phyloP scores from a whole-genome alignment of 163 green algal genomes.

The Prototheca cutis region DNA sequence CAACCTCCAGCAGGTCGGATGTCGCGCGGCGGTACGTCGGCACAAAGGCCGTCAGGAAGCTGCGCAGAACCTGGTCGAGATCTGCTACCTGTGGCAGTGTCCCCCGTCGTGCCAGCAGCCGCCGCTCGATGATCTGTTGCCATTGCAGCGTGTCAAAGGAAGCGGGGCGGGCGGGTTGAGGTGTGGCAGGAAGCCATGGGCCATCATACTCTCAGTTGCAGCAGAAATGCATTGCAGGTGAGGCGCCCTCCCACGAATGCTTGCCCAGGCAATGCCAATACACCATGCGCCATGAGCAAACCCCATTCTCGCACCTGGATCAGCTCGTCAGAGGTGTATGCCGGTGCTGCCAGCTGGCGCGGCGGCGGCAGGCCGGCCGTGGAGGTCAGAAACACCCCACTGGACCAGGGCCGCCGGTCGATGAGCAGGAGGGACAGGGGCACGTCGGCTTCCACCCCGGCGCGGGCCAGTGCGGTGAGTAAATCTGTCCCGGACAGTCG shows the following conservation, averaged over 20 bases:
- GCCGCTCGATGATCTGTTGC: no score
- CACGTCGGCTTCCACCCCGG: constrained; percentile 19
- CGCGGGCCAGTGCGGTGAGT: constrained; percentile 22
- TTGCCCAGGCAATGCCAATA: no score
- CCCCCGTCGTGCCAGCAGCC: no score
- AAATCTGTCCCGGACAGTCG: constrained; percentile 24
- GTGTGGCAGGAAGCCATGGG: no score
- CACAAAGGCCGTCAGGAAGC: constrained; percentile 16
- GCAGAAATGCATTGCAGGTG: no score
- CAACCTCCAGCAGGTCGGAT: constrained; percentile 25
- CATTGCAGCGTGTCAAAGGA: no score
- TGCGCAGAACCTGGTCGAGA: background rate
- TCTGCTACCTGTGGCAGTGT: no score
- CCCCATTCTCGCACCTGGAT: no score
- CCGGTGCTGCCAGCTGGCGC: constrained; percentile 14
- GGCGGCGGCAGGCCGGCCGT: constrained; percentile 9
- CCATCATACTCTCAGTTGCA: no score
- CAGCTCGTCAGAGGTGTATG: constrained; percentile 20
- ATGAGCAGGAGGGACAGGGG: constrained; percentile 36
- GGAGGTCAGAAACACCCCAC: constrained; percentile 14
- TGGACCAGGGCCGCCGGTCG: constrained; percentile 19
- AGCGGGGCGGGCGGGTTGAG: no score
- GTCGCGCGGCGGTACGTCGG: constrained; percentile 20
- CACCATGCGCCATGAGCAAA: no score
- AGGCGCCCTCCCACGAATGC: no score